Evolutionary conservation across 805 yeast genomes (phyloP).

Genomic region (Teunomyces kruisii): DNA sequence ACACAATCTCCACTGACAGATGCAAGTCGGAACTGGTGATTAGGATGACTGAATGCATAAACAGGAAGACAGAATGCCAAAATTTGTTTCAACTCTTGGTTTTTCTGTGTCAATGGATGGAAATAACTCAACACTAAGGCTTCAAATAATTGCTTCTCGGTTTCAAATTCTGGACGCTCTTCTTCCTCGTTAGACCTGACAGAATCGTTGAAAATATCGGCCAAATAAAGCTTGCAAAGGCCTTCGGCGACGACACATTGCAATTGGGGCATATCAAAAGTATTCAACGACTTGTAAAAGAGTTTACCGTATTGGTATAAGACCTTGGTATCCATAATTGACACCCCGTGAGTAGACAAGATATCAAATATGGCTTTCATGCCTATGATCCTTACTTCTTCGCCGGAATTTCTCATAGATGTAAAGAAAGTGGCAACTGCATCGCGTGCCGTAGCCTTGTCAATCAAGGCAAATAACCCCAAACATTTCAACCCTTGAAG

Average conservation of each 20-base stretch:
- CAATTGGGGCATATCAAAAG: slow-evolving; percentile 56
- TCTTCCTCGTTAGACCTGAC: slow-evolving; percentile 13
- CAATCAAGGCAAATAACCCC: slow-evolving; percentile 77
- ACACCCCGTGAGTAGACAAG: slow-evolving; percentile 71
- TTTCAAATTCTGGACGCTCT: slow-evolving; percentile 23
- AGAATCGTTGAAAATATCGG: slow-evolving; percentile 65
- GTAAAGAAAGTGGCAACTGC: slow-evolving; percentile 68
- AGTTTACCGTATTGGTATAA: slow-evolving; percentile 32
- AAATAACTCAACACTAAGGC: slow-evolving; percentile 72
- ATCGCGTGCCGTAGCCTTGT: slow-evolving; percentile 37
- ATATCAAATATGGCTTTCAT: slow-evolving; percentile 76
- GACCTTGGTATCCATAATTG: slow-evolving; percentile 53
- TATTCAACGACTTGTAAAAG: slow-evolving; percentile 64
- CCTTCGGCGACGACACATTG: slow-evolving; percentile 87
- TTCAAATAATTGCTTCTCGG: slow-evolving; percentile 53
- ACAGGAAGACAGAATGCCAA: slow-evolving; percentile 87
- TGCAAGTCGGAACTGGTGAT: slow-evolving; percentile 68
- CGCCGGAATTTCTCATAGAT: slow-evolving; percentile 69
- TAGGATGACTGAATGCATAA: slow-evolving; percentile 71
- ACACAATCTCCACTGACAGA: slow-evolving; percentile 67
- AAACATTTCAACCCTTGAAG: slow-evolving; percentile 71
- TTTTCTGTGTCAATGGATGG: slow-evolving; percentile 61
- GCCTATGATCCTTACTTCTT: slow-evolving; percentile 59
- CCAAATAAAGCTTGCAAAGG: slow-evolving; percentile 74
- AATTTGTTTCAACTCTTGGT: slow-evolving; percentile 72